Evolutionary conservation across 495 filamentous ascomycete genomes (phyloP).

Genomic region (Oleoguttula mirabilis): DNA sequence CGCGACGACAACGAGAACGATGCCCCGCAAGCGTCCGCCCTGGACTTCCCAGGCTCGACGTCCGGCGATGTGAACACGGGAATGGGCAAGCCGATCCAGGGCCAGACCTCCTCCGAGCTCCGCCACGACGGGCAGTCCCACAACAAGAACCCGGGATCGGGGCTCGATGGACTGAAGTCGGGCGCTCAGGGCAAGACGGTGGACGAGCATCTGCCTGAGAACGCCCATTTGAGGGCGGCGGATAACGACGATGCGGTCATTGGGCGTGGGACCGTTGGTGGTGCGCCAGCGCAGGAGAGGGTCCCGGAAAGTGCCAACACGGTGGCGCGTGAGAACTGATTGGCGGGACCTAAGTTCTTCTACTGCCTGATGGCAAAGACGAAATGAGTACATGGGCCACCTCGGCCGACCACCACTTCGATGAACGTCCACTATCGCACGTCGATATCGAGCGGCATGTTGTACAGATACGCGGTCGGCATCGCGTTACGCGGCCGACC

Average conservation of each 20-base stretch:
- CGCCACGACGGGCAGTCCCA: conserved; percentile 39
- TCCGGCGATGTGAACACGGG: conserved; percentile 49
- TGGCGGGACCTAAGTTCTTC: too few relatives aligned
- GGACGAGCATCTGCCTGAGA: conserved; percentile 18
- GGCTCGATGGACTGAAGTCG: conserved; percentile 42
- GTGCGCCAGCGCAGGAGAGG: conserved; percentile 35
- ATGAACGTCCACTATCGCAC: too few relatives aligned
- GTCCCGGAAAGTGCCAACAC: conserved; percentile 34
- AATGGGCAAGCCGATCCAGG: conserved; percentile 48
- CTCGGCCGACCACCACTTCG: too few relatives aligned
- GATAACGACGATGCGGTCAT: conserved; percentile 31
- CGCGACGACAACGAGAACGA: conserved; percentile 30
- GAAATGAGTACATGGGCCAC: too few relatives aligned
- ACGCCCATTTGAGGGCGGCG: conserved; percentile 27
- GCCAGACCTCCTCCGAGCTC: conserved; percentile 48
- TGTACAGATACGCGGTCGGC: too few relatives aligned
- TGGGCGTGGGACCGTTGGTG: conserved; percentile 28
- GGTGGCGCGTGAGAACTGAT: too few relatives aligned
- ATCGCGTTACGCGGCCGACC: too few relatives aligned
- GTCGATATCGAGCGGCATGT: too few relatives aligned
- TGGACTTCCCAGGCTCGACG: conserved; percentile 53
- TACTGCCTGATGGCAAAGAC: too few relatives aligned
- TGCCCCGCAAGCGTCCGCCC: conserved; percentile 29
- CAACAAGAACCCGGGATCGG: conserved; percentile 39
- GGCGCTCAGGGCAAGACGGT: conserved; percentile 8